Evolutionary conservation across 495 filamentous ascomycete species (phyloP), one percentile per base, ranked within the genome.

Genomic region (Penicillium manginii): DNA sequence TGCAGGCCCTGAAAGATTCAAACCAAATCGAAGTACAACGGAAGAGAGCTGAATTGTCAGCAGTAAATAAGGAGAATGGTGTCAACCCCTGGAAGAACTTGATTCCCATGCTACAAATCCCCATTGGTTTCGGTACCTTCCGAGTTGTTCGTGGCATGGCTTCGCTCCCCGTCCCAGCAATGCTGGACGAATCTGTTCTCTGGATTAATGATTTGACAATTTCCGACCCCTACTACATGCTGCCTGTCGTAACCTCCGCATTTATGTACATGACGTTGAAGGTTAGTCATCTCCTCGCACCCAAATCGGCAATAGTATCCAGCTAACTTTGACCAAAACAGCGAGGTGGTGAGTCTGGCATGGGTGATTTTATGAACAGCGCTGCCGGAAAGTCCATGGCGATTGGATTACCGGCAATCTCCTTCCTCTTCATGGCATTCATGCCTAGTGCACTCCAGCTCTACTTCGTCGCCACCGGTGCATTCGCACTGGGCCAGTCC

Each of bases 121-220:
- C 91, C 1, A 64, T 97, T 26, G 90, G 87, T 37, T 91, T 84
- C 65, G 91, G 93, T 57, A 86, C 87, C 57, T 97, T 91, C 76
- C 83, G 90, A 54, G 74, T 92, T n/a, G 59, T 92, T 55, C 76
- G 83, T 26, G 86, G 77, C 50, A 96, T 96, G 92, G 68, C 86
- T 3, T 59, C 70, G 17, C 68, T 98, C 23, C 93, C 94, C 1
- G 90, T 96, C 6, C 92, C 93, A 0, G 89, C 83, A 1, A 60
- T 98, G 54, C 79, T 88, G 54, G 73, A 72, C 9, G 92, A 89
- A 31, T 86, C 90, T 3, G 56, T 86, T 7, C 71, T 82, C 12
- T 98, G 96, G 96, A 83, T 98, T 61, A 73, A 73, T 4, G 88
- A 99, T 65, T 74, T 99, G 54, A 89, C 93, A 1, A 68, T 89